A percentile compares a stretch with the other conserved stretches of the same genome.
phyloP scores from a whole-genome alignment of 1,139 yeast genomes.

The Saccharomyces hybrid region DNA sequence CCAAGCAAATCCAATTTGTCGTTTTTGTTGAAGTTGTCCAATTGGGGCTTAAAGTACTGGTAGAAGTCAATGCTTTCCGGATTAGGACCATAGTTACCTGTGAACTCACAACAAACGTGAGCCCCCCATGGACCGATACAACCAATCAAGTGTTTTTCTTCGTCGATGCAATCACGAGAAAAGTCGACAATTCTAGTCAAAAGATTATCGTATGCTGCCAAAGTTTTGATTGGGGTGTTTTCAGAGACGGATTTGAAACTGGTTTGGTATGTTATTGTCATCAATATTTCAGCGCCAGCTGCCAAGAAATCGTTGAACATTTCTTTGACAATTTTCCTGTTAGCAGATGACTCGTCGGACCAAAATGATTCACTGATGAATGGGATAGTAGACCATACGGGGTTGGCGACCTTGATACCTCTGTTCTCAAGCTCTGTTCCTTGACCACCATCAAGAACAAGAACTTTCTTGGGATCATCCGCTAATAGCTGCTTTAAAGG shows the following conservation, averaged over 20 bases:
- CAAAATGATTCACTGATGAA: slow-evolving; percentile 26
- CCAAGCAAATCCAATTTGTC: neutral
- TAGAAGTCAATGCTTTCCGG: slow-evolving; percentile 21
- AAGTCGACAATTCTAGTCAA: slow-evolving; percentile 18
- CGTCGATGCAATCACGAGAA: slow-evolving; percentile 29
- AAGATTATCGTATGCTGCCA: slow-evolving; percentile 27
- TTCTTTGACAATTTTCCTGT: slow-evolving; percentile 40
- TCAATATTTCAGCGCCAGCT: slow-evolving; percentile 50
- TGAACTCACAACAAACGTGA: slow-evolving; percentile 56
- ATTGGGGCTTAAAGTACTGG: slow-evolving; percentile 24
- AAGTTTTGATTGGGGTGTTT: slow-evolving; percentile 22
- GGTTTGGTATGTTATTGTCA: slow-evolving; percentile 60
- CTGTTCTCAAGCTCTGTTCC: slow-evolving; percentile 38
- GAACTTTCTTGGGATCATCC: slow-evolving; percentile 10
- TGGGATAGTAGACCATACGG: slow-evolving; percentile 37
- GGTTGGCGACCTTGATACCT: slow-evolving; percentile 34
- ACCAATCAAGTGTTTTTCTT: slow-evolving; percentile 39
- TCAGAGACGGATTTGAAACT: slow-evolving; percentile 26
- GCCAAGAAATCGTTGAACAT: slow-evolving; percentile 46
- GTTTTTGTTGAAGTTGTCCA: slow-evolving; percentile 5
- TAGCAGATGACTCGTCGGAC: slow-evolving; percentile 22
- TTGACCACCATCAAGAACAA: slow-evolving; percentile 39
- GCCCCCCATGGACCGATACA: slow-evolving; percentile 75
- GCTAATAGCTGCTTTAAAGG: neutral
- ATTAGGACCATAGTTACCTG: slow-evolving; percentile 42